phyloP scores from a whole-genome alignment of 2,329 filamentous ascomycete species.

The Chalara sp. region DNA sequence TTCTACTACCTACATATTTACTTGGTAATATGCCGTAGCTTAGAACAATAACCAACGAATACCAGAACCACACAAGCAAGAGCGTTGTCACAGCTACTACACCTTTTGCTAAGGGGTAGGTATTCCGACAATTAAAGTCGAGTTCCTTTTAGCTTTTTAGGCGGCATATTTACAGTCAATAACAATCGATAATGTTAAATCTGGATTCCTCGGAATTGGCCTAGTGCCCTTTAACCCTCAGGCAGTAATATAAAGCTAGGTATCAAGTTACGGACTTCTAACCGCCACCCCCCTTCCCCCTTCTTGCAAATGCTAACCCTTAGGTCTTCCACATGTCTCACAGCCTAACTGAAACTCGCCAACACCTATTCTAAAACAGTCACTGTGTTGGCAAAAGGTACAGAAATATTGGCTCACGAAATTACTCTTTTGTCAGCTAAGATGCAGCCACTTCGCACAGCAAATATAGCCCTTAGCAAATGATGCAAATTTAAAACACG shows the following conservation, averaged over 20 bases:
- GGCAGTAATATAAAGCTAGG: constrained; percentile 27
- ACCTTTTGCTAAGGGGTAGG: too few species aligned
- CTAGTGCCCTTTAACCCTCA: constrained; percentile 27
- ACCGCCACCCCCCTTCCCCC: constrained; percentile 10
- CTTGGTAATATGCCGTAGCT: background rate
- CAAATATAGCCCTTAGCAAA: constrained; percentile 12
- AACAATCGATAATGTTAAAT: constrained; percentile 22
- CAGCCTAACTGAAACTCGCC: constrained; percentile 3
- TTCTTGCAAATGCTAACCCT: constrained; percentile 1
- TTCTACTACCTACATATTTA: background rate
- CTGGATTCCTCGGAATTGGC: constrained; percentile 26
- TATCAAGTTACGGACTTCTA: constrained; percentile 18
- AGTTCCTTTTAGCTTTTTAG: constrained; percentile 3
- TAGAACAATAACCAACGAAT: background rate
- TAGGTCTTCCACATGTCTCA: constrained; percentile 12
- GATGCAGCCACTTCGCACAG: constrained; percentile 6
- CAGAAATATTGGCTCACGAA: background rate
- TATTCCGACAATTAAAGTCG: background rate
- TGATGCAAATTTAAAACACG: constrained; percentile 13
- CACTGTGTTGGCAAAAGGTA: background rate
- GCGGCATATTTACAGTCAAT: constrained; percentile 22
- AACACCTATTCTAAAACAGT: constrained; percentile 1
- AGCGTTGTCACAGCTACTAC: background rate
- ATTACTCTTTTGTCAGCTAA: constrained; percentile 3
- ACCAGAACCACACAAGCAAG: background rate